These are phyloP conservation scores for Trichoderma breve DNA, from an alignment of 2,329 filamentous ascomycete species.

Conservation along the genomic window DNA sequence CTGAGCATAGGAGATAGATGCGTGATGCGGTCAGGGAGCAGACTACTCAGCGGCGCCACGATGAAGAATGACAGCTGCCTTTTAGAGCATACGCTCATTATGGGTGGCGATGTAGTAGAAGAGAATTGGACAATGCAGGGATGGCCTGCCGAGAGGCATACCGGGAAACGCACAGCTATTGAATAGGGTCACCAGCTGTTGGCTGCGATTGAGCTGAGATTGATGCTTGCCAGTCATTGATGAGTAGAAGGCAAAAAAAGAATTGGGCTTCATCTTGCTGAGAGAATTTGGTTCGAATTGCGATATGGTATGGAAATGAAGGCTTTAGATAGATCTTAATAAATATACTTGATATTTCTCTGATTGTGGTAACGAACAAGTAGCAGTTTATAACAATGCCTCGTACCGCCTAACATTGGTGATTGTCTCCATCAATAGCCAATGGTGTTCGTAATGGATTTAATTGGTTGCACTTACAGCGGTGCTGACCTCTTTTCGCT, in stretches of 20 bases:
- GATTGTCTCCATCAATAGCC: background rate
- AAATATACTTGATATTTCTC: background rate
- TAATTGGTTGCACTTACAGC: background rate
- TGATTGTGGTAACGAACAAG: background rate
- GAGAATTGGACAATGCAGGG: constrained; percentile 52
- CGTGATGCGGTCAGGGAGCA: constrained; percentile 51
- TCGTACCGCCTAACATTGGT: background rate
- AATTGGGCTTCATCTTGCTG: background rate
- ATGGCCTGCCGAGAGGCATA: constrained; percentile 43
- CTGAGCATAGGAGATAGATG: constrained; percentile 50
- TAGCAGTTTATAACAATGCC: background rate
- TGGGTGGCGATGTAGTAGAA: constrained; percentile 55
- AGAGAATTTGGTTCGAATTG: background rate
- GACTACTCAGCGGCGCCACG: constrained; percentile 51
- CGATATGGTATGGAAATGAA: background rate
- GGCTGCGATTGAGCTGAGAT: background rate
- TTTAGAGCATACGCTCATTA: constrained; percentile 56
- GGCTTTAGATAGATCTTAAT: constrained; percentile 1
- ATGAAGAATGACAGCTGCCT: constrained; percentile 54
- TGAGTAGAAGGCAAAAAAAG: background rate
- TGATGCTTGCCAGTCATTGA: background rate
- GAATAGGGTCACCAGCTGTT: background rate
- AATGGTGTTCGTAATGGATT: background rate
- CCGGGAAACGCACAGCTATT: background rate
- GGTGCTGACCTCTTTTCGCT: background rate